Base-by-base conservation (phyloP, 1,284 basidiomycete genomes). In the Moesziomyces sp. region DNA sequence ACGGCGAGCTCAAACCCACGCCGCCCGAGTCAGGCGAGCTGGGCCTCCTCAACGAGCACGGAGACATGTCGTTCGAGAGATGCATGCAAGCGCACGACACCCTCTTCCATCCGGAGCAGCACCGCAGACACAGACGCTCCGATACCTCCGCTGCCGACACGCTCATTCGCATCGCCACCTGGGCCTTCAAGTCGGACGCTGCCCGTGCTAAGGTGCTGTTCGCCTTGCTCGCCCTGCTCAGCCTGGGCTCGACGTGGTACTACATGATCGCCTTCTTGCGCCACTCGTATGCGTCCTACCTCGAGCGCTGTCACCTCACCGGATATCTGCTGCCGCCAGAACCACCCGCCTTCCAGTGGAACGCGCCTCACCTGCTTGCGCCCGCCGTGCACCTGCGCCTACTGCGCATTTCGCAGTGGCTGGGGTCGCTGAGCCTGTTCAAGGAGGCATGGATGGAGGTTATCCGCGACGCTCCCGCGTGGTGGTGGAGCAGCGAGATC, bases 401-500 rank as follows among this genome's bases (percentile, higher is more conserved):
- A 8, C 71, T 76, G 24, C 74, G 79, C 44, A 73, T 82, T 21
- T 85, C 87, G 5, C 82, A 85, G 5, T 92, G 91, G 91, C 87
- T 92, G 1, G 74, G 84, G 13, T 80, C 88, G 23, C 90, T 90
- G 0, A 86, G 86, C 0, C 86, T 92, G 0, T 92, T 92, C 74
- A 88, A 90, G 78, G 88, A 92, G 78, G 88, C 88, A 0, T 89
- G 88, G 88, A 71, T 81, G 10, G 82, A 85, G 43, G 88, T 89
- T 1, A 87, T 87, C 70, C 73, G 76, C 52, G 87, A 86, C 13
- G 81, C 85, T 0, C 66, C 86, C 21, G 89, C 88, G 52, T 92
- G 90, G 90, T 91, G 90, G 90, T 91, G 90, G 89, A 89, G 88
- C 74, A 88, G 89, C 77, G 90, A 90, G 80, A 86, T 92, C 28